phyloP scores from a whole-genome alignment of 805 yeast genomes.

The Wickerhamomyces canadensis region DNA sequence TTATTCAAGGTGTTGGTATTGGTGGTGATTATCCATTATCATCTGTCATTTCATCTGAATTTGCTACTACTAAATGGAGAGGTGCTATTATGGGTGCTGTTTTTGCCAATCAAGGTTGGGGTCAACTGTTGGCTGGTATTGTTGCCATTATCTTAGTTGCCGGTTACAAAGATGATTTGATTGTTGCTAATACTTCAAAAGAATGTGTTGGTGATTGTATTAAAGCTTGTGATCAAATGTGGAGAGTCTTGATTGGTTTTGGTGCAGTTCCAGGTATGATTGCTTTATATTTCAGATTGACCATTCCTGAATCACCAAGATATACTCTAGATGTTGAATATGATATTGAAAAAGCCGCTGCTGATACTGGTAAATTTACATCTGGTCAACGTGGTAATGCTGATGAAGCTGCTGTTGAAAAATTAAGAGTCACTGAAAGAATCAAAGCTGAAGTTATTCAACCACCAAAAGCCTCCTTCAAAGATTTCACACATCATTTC shows the following conservation, averaged over 20 bases:
- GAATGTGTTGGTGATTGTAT: constrained; percentile 65
- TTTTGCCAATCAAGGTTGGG: constrained; percentile 96
- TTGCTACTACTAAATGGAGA: constrained; percentile 93
- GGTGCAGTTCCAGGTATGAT: constrained; percentile 85
- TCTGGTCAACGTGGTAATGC: constrained; percentile 50
- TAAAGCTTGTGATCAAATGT: constrained; percentile 85
- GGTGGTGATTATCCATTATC: constrained; percentile 97
- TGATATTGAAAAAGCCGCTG: constrained; percentile 50
- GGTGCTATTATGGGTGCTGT: constrained; percentile 97
- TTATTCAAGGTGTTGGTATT: constrained; percentile 90
- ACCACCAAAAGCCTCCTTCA: constrained; percentile 79
- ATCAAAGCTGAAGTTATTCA: constrained; percentile 45
- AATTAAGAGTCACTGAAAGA: constrained; percentile 42
- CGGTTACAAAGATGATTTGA: constrained; percentile 64
- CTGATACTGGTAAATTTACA: constrained; percentile 46
- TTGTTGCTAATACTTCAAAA: constrained; percentile 44
- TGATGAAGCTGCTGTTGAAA: constrained; percentile 35
- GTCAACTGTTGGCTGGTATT: constrained; percentile 84
- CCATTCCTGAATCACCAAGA: constrained; percentile 94
- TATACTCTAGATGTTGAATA: constrained; percentile 72
- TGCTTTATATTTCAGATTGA: constrained; percentile 86
- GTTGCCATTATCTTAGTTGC: constrained; percentile 73
- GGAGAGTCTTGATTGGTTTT: constrained; percentile 87
- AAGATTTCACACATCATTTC: constrained; percentile 70
- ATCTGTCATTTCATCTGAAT: constrained; percentile 89